Evolutionary conservation across 371 early-diverging fungal genomes (phyloP), one percentile per base, ranked within the genome.

Genomic region (Apophysomyces variabilis): DNA sequence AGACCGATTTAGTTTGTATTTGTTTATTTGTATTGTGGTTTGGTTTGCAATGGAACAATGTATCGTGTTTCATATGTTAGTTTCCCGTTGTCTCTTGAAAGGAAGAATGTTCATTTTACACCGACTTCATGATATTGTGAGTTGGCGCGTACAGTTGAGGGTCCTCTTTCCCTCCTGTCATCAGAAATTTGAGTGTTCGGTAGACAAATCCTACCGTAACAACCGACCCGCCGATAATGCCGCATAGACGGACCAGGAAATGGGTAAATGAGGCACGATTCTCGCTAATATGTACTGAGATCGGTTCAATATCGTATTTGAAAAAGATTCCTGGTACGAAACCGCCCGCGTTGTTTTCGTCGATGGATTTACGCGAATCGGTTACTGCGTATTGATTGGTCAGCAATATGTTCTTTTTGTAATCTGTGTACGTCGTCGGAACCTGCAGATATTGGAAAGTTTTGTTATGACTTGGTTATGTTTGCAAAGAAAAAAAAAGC

Each of bases 301-400:
- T 87, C 13, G 98, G 92, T 71, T 97, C 97, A 66, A 96, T 88
- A 57, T 92, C 90, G 71, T 96, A 98, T 70, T 92, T 92, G 66
- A 98, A 91, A 66, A 96, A 97, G 32, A 97, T 87, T 14, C 96
- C 68, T 69, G 79, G 75, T 4, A 79, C 69, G 35, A 65, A 37
- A 36, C 62, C 57, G 8, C 60, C 38, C 5, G 73, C 73, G 26
- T 66, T 64, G 9, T 73, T 80, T 60, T 84, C 85, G 26, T 72
- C 68, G 11, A 78, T 79, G 5, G 80, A 44, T 46, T 84, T 82
- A 57, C 77, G 85, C 41, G 87, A 84, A 65, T 96, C 94, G 8
- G 92, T 95, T 1, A 96, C 96, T 13, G 96, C 92, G 73, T 96
- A 98, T 71, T 98, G 98, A 74, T 93, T 95, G 18, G 97, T 95